Percentiles rank a stretch among this genome's conserved stretches.
These are phyloP conservation scores for Monosporozyma yasuniensis DNA, from an alignment of 805 yeast species.

Conservation along the genomic window DNA sequence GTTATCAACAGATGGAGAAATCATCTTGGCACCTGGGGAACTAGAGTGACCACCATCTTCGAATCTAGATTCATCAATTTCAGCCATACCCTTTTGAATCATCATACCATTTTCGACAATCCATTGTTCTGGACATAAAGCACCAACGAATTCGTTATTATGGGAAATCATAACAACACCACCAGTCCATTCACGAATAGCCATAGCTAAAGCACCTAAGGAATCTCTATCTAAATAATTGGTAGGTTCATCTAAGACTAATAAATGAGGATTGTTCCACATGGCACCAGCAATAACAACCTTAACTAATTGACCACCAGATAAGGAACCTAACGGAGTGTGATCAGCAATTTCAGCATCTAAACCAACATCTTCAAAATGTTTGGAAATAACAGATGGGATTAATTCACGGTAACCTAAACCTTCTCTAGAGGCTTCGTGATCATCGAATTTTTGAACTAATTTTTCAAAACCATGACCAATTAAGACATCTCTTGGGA, in stretches of 20 bases:
- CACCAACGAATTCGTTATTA: slow-evolving; percentile 94
- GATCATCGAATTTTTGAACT: slow-evolving; percentile 95
- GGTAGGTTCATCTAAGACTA: slow-evolving; percentile 96
- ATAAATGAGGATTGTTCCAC: slow-evolving; percentile 98
- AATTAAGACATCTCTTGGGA: slow-evolving; percentile 70
- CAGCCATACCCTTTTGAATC: slow-evolving; percentile 72
- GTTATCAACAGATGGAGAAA: slow-evolving; percentile 41
- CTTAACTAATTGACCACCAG: slow-evolving; percentile 97
- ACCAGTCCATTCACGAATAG: slow-evolving; percentile 96
- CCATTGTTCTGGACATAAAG: slow-evolving; percentile 98
- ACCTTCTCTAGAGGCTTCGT: slow-evolving; percentile 99
- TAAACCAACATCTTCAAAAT: slow-evolving; percentile 92
- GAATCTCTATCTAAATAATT: slow-evolving; percentile 97
- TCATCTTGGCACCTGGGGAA: slow-evolving; percentile 39
- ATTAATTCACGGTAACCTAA: slow-evolving; percentile 90
- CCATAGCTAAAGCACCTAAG: slow-evolving; percentile 92
- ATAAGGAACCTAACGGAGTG: slow-evolving; percentile 90
- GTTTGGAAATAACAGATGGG: slow-evolving; percentile 90
- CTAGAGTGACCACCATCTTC: slow-evolving; percentile 62
- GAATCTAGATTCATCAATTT: slow-evolving; percentile 68
- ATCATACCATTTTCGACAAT: slow-evolving; percentile 86
- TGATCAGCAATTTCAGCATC: slow-evolving; percentile 98
- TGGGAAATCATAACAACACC: slow-evolving; percentile 99
- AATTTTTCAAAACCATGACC: slow-evolving; percentile 83
- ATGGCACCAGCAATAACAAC: slow-evolving; percentile 99